Evolutionary conservation across 768 basidiomycete genomes (phyloP).

Genomic region (Lyophyllum decastes): DNA sequence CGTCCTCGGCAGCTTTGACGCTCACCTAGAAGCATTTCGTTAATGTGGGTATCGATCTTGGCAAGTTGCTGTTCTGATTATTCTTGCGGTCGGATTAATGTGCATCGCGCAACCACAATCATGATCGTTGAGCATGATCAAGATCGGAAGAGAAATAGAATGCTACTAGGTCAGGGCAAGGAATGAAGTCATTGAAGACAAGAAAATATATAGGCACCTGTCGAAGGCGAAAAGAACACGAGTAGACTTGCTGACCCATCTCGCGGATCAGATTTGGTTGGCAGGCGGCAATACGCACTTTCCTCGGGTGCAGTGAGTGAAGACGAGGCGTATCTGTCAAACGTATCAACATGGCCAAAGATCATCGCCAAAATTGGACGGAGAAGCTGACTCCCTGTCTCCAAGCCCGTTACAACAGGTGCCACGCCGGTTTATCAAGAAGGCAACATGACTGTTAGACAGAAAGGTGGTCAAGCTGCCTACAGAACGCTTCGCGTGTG

Average conservation of each 20-base stretch:
- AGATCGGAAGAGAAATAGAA: neutral
- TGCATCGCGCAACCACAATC: neutral
- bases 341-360: neutral
- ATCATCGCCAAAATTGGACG: constrained; percentile 6
- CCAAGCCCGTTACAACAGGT: neutral
- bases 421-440: constrained; percentile 2
- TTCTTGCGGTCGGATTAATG: neutral
- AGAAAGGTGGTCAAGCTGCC: neutral
- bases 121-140: neutral
- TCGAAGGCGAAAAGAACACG: neutral
- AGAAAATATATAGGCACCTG: neutral
- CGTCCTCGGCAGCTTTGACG: neutral
- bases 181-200: neutral
- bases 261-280: constrained; percentile 9
- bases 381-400: neutral
- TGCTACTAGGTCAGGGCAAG: neutral
- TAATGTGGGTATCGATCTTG: neutral
- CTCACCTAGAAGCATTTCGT: neutral
- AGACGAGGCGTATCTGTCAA: neutral
- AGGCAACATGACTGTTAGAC: neutral
- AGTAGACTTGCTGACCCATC: neutral
- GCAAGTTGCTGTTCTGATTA: neutral
- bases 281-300: neutral
- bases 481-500: neutral
- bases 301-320: neutral